Evolutionary conservation across 352 stramenopile species (phyloP).

Genomic region (Globisporangium emineosum): DNA sequence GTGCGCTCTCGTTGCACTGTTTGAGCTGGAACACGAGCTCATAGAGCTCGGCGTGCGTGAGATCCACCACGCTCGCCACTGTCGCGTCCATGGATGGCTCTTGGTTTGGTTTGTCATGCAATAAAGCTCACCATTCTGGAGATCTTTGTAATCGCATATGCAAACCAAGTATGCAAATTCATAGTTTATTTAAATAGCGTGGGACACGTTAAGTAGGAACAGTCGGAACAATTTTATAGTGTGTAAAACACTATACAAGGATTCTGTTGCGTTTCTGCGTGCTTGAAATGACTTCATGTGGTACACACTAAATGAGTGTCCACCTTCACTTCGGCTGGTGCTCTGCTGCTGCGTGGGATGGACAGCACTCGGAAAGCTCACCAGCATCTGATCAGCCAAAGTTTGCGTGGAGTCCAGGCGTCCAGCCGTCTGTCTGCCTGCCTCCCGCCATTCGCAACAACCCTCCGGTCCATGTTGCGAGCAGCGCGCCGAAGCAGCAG

Average conservation of each 20-base stretch:
- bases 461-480: conserved; percentile 14
- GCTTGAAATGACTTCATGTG: background rate
- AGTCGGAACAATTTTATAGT: background rate
- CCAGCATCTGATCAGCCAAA: background rate
- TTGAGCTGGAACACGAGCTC: conserved; percentile 80
- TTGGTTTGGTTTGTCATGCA: conserved; percentile 2
- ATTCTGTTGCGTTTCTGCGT: background rate
- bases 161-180: background rate
- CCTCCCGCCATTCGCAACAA: background rate
- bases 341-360: background rate
- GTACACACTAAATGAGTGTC: background rate
- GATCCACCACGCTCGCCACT: conserved; percentile 42
- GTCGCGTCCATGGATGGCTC: conserved; percentile 29
- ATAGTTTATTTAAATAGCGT: conserved; percentile 1
- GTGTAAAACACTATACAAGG: background rate
- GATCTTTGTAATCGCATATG: background rate
- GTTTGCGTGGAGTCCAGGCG: conserved; percentile 1
- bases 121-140: background rate
- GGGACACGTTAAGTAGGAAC: background rate
- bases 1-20: conserved; percentile 76
- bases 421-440: conserved; percentile 2
- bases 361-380: background rate
- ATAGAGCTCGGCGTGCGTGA: conserved; percentile 55
- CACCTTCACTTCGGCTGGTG: background rate
- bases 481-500: conserved; percentile 2